phyloP scores from a whole-genome alignment of 306 rosid species.

The Malus sylvestris region DNA sequence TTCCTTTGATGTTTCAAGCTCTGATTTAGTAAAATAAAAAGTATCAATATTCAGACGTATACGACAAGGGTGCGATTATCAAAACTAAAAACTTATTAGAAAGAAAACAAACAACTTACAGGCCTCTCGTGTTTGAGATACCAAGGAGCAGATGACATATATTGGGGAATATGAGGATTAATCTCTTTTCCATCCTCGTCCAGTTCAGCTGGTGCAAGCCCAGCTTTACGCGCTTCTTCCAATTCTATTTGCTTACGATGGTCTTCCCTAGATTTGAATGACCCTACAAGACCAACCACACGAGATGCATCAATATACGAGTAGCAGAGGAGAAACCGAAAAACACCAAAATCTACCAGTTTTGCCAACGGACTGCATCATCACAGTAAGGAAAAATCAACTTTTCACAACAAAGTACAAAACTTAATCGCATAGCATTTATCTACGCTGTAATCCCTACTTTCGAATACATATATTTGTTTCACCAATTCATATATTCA shows the following conservation, averaged over 20 bases:
- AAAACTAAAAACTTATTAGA: neutral
- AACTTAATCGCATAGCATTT: neutral
- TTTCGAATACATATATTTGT: neutral
- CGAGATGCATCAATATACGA: neutral
- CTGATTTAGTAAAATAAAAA: constrained; percentile 9
- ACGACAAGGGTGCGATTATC: neutral
- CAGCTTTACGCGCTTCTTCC: constrained; percentile 69
- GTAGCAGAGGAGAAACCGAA: neutral
- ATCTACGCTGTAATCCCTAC: neutral
- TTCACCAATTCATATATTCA: neutral
- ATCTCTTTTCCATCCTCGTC: constrained; percentile 72
- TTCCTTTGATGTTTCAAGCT: constrained; percentile 70
- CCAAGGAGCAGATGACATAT: constrained; percentile 80
- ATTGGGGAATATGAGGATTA: constrained; percentile 67
- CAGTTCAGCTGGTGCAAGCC: constrained; percentile 73
- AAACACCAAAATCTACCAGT: neutral
- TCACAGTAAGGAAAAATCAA: neutral
- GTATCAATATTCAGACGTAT: neutral
- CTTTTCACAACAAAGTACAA: neutral
- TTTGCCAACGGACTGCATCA: neutral
- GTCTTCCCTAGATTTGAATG: constrained; percentile 68
- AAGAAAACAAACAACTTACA: constrained; percentile 23
- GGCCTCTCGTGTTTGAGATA: constrained; percentile 66
- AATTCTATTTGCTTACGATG: constrained; percentile 57
- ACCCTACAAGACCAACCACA: constrained; percentile 31